Conservation (phyloP, 148 eudicot species). For the Vaccinium myrtillus region DNA sequence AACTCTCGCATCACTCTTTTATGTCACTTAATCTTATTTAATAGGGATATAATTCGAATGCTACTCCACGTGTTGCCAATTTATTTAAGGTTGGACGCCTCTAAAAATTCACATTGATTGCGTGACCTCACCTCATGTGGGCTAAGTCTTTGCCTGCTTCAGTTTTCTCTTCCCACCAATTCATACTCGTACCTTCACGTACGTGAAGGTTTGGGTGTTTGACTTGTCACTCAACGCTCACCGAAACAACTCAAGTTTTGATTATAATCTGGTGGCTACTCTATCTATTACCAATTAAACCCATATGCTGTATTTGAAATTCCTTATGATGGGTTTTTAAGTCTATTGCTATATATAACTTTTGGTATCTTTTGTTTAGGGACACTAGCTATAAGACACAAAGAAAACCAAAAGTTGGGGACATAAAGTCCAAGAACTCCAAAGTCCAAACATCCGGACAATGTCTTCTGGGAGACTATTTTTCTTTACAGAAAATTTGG, state of each 20-base stretch:
- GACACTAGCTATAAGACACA: background rate
- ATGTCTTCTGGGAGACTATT: background rate
- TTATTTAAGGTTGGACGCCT: background rate
- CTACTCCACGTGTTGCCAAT: background rate
- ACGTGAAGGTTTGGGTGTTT: background rate
- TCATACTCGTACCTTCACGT: background rate
- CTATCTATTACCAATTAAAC: background rate
- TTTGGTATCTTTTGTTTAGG: background rate
- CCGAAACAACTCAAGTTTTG: background rate
- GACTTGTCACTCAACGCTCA: background rate
- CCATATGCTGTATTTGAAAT: no score
- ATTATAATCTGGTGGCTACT: background rate
- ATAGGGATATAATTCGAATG: background rate
- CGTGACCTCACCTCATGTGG: background rate
- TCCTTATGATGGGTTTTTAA: no score
- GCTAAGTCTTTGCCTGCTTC: background rate
- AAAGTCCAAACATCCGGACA: background rate
- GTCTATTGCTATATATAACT: no score
- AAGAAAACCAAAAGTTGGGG: background rate
- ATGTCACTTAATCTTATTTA: background rate
- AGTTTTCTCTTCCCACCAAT: background rate
- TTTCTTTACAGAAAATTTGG: background rate
- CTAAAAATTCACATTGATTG: background rate
- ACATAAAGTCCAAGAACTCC: background rate
- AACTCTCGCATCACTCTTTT: background rate